Percentiles rank a stretch among this genome's conserved stretches.
Conservation (phyloP, 768 basidiomycete species). For the Trametes elegans region DNA sequence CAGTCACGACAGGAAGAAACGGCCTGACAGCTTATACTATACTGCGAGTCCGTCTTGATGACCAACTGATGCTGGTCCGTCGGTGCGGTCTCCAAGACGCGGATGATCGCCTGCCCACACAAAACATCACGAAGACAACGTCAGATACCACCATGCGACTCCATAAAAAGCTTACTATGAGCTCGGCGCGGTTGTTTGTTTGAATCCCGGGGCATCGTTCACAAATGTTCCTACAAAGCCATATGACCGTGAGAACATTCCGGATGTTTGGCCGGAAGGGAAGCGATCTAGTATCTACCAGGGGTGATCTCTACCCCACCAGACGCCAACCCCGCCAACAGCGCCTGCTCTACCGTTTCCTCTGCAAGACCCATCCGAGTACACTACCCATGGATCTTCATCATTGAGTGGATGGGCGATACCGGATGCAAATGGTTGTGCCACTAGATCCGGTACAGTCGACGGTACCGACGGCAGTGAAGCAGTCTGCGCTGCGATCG, state of each 20-base stretch:
- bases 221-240: conserved; percentile 61
- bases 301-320: conserved; percentile 72
- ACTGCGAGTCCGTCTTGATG: conserved; percentile 83
- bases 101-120: conserved; percentile 70
- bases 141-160: not conserved
- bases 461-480: too few relatives aligned
- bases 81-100: conserved; percentile 75
- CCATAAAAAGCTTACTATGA: conserved; percentile 58
- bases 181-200: conserved; percentile 86
- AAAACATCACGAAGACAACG: not conserved
- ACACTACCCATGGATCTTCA: conserved; percentile 48
- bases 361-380: conserved; percentile 83
- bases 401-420: not conserved
- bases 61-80: conserved; percentile 51
- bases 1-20: not conserved
- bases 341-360: conserved; percentile 71
- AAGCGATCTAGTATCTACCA: conserved; percentile 38
- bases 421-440: too few relatives aligned
- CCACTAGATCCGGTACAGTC: too few relatives aligned
- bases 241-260: not conserved
- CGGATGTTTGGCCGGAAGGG: not conserved
- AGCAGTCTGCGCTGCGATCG: too few relatives aligned
- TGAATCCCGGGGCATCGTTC: conserved; percentile 82
- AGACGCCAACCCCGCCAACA: conserved; percentile 82
- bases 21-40: conserved; percentile 69